Base-by-base conservation (phyloP, 73 alveolate species). In the Paramecium caudatum region DNA sequence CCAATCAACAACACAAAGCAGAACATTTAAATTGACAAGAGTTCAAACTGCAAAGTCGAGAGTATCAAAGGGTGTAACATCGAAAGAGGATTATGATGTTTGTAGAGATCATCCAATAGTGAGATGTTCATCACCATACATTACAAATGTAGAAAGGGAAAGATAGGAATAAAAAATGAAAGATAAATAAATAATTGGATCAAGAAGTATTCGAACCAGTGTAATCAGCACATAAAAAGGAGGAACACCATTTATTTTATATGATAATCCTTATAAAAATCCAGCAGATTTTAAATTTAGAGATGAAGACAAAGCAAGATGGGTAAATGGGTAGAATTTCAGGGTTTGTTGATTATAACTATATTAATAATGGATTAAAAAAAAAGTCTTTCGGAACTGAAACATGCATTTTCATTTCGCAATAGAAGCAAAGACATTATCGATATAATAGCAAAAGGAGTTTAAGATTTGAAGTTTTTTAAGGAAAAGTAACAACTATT, bases 81-180 rank as follows among this genome's bases (percentile, higher is more conserved):
- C 36, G 36, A 45, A 27, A 13, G 55, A 30, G 21, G 88, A 45
- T 21, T 74, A 74, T 74, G 88, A 74, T 74, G 23, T 27, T 16
- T 74, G 88, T 13, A 36, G 88, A 8, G 47, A 39, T 15, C 43
- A 74, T 12, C 88, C 88, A 12, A 74, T 74, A 3, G 88, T 74
- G 9, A 74, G 88, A 74, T 74, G 88, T 23, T 74, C 88, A 3
- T 74, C 88, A 34, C 88, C 88, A 5, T 74, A 74, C 32, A 37
- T 74, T 17, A 74, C 88, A 0, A 37, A 37, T 74, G 12, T 74
- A 21, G 88, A 74, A 19, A 74, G 88, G 19, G 88, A 74, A 34
- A 74, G 88, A 19, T 15, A 9, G 25, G 88, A 74, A 6, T 6
- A 74, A 43, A 74, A 12, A 45, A 17, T 21, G 15, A 45, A 37